Conservation (phyloP, 495 filamentous ascomycete species). For the Xylaria venustula region DNA sequence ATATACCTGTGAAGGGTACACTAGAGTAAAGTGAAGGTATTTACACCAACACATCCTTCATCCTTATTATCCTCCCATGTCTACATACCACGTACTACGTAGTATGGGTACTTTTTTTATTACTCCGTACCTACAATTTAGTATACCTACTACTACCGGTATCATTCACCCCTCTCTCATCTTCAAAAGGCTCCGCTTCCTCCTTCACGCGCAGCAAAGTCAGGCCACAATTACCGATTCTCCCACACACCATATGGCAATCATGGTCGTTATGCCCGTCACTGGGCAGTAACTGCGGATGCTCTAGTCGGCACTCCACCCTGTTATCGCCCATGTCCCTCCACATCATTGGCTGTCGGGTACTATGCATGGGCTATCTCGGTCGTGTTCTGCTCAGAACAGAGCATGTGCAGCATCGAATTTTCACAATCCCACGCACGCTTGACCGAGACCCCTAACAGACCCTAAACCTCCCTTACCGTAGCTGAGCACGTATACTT, state of each 20-base stretch:
- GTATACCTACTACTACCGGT: too few relatives aligned
- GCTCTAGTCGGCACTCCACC: not conserved
- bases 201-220: slow-evolving; percentile 11
- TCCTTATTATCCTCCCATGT: too few relatives aligned
- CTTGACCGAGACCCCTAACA: not conserved
- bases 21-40: too few relatives aligned
- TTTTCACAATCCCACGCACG: slow-evolving; percentile 2
- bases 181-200: slow-evolving; percentile 6
- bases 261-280: not conserved
- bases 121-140: too few relatives aligned
- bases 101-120: too few relatives aligned
- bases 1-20: too few relatives aligned
- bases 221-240: slow-evolving; percentile 14
- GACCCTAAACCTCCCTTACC: not conserved
- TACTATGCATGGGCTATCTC: too few relatives aligned
- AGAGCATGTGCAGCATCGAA: slow-evolving; percentile 9
- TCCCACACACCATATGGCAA: not conserved
- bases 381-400: slow-evolving; percentile 3
- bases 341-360: not conserved
- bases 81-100: too few relatives aligned
- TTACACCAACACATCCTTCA: too few relatives aligned
- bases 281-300: not conserved
- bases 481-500: not conserved
- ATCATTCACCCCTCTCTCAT: not conserved
- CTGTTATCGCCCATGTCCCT: not conserved